Percentiles rank a stretch among this genome's conserved stretches.
These are phyloP conservation scores for Entomortierella beljakovae DNA, from an alignment of 192 early-diverging fungal genomes.

Conservation along the genomic window DNA sequence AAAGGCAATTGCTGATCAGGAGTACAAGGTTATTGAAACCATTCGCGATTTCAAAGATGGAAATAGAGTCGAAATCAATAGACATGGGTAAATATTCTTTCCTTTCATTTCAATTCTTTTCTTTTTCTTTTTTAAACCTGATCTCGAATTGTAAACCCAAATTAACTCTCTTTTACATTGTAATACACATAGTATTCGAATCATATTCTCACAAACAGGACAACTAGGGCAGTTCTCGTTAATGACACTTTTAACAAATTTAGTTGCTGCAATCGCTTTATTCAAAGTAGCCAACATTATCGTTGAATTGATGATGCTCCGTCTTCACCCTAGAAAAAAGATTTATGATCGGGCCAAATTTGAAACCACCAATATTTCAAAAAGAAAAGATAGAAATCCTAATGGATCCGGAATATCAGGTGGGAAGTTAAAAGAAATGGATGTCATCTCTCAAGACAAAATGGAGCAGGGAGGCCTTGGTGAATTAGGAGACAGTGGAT, in stretches of 20 bases:
- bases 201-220: constrained; percentile 56
- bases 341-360: constrained; percentile 35
- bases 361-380: constrained; percentile 19
- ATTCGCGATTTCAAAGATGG: constrained; percentile 41
- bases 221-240: constrained; percentile 52
- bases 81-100: constrained; percentile 48
- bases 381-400: too few relatives aligned
- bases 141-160: background rate
- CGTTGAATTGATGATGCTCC: constrained; percentile 53
- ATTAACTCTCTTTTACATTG: background rate
- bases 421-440: too few relatives aligned
- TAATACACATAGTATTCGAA: constrained; percentile 37
- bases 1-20: constrained; percentile 51
- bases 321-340: constrained; percentile 51
- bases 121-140: background rate
- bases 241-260: constrained; percentile 48
- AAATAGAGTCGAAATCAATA: constrained; percentile 39
- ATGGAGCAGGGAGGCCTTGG: too few relatives aligned
- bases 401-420: too few relatives aligned
- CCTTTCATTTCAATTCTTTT: background rate
- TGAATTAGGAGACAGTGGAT: too few relatives aligned
- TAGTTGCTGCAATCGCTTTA: constrained; percentile 53
- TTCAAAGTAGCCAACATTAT: constrained; percentile 55
- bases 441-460: too few relatives aligned
- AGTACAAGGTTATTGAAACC: constrained; percentile 55